Percentiles rank a stretch among this genome's conserved stretches.
These are phyloP conservation scores for Monosporascus ibericus DNA, from an alignment of 2,329 filamentous ascomycete species.

Conservation along the genomic window DNA sequence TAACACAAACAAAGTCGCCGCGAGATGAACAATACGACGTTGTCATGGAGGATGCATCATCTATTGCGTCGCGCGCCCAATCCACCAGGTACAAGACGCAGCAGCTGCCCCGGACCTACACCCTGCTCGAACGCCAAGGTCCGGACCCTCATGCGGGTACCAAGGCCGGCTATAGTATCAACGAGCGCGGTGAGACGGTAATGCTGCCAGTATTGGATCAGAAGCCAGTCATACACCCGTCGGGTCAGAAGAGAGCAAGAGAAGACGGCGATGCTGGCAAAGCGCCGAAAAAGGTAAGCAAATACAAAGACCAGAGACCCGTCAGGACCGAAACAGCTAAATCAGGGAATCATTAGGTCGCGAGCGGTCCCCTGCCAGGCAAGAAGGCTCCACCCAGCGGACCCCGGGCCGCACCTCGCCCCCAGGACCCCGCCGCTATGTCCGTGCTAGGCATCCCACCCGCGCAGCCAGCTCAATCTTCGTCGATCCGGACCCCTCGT, in stretches of 20 bases:
- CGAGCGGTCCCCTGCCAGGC: conserved; percentile 10
- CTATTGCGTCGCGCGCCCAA: conserved; percentile 2
- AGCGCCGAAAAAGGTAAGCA: conserved; percentile 21
- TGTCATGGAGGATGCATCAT: conserved; percentile 22
- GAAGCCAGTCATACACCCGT: conserved; percentile 25
- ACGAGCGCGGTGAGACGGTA: conserved; percentile 24
- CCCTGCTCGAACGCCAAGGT: conserved; percentile 14
- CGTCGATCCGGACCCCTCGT: conserved; percentile 6
- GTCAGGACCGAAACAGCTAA: conserved; percentile 6
- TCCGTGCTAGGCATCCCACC: conserved; percentile 19
- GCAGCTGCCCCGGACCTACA: conserved; percentile 22
- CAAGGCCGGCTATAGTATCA: conserved; percentile 13
- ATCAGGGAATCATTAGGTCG: conserved; percentile 8
- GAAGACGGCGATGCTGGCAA: conserved; percentile 18
- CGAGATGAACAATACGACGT: conserved; percentile 12
- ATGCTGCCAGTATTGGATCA: conserved; percentile 11
- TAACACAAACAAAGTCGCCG: not conserved
- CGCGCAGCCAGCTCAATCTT: conserved; percentile 2
- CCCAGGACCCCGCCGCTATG: conserved; percentile 24
- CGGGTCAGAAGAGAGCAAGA: conserved; percentile 21
- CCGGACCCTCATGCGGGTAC: conserved; percentile 5
- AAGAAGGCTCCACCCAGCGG: conserved; percentile 16
- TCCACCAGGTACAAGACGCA: conserved; percentile 16
- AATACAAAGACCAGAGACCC: not conserved
- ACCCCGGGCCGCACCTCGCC: conserved; percentile 20